phyloP scores from a whole-genome alignment of 495 filamentous ascomycete species.

The Daldinia grandis region DNA sequence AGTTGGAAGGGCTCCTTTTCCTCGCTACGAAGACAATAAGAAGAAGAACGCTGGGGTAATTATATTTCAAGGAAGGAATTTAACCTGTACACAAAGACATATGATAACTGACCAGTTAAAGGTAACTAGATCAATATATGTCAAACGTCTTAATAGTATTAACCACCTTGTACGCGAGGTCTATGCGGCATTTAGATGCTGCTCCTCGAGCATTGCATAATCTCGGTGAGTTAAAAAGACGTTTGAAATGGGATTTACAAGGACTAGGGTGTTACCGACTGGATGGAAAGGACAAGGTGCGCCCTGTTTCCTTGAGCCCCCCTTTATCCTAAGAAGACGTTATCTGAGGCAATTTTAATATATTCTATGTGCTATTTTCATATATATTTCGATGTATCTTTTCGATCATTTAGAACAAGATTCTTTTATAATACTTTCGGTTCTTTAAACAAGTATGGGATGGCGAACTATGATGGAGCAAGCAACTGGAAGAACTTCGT shows the following conservation, averaged over 20 bases:
- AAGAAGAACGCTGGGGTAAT: background rate
- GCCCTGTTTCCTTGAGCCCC: background rate
- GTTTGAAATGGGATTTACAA: background rate
- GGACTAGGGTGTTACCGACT: background rate
- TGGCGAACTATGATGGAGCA: too few relatives aligned
- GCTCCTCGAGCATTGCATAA: background rate
- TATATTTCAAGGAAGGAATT: background rate
- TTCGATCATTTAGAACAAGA: background rate
- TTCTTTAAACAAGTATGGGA: too few relatives aligned
- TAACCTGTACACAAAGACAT: background rate
- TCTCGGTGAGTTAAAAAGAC: background rate
- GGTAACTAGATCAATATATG: background rate
- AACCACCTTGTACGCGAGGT: background rate
- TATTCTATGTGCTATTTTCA: background rate
- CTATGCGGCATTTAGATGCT: background rate
- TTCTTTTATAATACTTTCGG: too few relatives aligned
- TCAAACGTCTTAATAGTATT: background rate
- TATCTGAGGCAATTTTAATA: background rate
- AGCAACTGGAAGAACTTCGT: too few relatives aligned
- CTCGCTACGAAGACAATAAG: background rate
- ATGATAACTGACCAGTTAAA: background rate
- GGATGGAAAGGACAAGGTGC: background rate
- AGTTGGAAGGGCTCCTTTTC: background rate
- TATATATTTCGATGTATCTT: background rate
- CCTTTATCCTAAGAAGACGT: background rate